A percentile compares a stretch with the other conserved stretches of the same genome.
Conservation (phyloP, 352 stramenopile genomes). For the Blastocystis sp. region DNA sequence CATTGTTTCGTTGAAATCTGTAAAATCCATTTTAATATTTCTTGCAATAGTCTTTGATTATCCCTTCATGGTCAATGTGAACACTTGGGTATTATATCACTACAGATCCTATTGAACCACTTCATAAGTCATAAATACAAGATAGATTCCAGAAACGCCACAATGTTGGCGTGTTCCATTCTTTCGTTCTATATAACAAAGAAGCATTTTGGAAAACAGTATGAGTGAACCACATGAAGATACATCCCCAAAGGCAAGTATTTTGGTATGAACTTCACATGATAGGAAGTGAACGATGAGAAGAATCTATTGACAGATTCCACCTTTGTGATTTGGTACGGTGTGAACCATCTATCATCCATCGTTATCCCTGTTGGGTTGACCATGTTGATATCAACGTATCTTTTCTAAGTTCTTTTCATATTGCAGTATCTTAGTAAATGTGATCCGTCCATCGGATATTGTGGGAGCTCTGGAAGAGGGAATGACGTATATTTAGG, state of each 20-base stretch:
- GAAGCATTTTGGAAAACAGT: background rate
- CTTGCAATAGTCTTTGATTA: background rate
- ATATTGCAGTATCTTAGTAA: constrained; percentile 67
- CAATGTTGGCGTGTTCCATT: too few species aligned
- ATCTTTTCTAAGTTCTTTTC: constrained; percentile 6
- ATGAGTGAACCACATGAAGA: constrained; percentile 2
- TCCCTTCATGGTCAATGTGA: background rate
- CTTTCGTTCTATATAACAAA: too few species aligned
- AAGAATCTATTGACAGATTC: constrained; percentile 25
- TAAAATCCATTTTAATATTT: background rate
- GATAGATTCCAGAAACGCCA: too few species aligned
- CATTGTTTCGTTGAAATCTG: background rate
- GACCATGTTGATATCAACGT: constrained; percentile 74
- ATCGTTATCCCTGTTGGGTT: constrained; percentile 69
- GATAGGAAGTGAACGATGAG: background rate
- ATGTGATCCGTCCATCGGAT: constrained; percentile 67
- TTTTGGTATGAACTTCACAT: background rate
- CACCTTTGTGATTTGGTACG: constrained; percentile 51
- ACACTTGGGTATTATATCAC: too few species aligned
- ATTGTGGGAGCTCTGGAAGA: constrained; percentile 71
- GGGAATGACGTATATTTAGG: constrained; percentile 38
- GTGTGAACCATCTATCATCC: constrained; percentile 36
- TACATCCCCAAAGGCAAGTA: background rate
- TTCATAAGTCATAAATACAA: too few species aligned
- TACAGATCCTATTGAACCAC: too few species aligned